Conservation (phyloP, 1,139 yeast species). For the Entelexis sorbosivorans region DNA sequence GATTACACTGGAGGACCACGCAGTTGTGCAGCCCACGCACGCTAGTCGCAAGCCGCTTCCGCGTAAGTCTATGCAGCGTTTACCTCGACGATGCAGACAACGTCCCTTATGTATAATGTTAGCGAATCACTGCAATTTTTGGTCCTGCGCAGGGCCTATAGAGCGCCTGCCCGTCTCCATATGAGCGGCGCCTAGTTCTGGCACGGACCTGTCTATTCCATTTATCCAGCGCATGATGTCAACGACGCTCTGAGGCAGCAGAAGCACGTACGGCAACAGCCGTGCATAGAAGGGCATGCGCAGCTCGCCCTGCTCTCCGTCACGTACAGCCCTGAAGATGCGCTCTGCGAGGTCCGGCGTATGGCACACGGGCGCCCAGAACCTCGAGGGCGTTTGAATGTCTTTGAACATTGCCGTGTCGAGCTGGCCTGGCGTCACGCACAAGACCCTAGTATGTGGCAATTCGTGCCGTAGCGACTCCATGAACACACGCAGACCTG, state of each 20-base stretch:
- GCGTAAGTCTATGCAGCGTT: too few species aligned
- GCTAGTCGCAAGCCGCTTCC: too few species aligned
- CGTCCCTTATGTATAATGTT: too few species aligned
- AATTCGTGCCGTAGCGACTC: conserved; percentile 67
- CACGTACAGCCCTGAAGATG: conserved; percentile 10
- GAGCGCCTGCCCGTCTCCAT: too few species aligned
- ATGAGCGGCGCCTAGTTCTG: too few species aligned
- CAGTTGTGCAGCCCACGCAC: too few species aligned
- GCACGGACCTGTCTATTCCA: conserved; percentile 20
- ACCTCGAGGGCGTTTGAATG: conserved; percentile 56
- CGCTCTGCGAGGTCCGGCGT: conserved; percentile 18
- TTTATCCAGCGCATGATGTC: conserved; percentile 15
- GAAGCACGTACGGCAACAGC: conserved; percentile 17
- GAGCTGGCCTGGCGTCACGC: conserved; percentile 80
- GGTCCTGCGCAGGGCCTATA: too few species aligned
- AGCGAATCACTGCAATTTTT: too few species aligned
- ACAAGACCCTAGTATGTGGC: conserved; percentile 53
- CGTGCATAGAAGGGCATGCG: conserved; percentile 18
- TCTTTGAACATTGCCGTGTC: conserved; percentile 59
- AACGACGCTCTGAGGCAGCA: conserved; percentile 20
- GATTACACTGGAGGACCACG: too few species aligned
- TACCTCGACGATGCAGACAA: too few species aligned
- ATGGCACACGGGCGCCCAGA: conserved; percentile 59
- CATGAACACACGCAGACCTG: conserved; percentile 72
- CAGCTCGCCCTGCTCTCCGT: conserved; percentile 23